phyloP scores from a whole-genome alignment of 371 early-diverging fungal species.

The Lichtheimia corymbifera region DNA sequence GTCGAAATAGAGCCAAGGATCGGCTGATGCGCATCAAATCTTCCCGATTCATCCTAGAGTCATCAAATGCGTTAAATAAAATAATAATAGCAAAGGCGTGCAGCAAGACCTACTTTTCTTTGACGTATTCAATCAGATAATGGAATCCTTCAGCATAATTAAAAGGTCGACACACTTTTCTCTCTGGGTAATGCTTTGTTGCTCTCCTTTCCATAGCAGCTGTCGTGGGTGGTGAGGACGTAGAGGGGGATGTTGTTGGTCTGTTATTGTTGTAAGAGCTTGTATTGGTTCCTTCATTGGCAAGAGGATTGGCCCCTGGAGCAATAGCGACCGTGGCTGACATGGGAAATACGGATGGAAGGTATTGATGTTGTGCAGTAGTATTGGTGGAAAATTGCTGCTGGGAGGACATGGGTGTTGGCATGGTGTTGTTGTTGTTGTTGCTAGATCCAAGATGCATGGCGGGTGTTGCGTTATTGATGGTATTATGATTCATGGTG shows the following conservation, averaged over 20 bases:
- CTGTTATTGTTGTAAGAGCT: neutral
- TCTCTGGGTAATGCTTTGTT: neutral
- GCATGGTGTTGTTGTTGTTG: too few relatives aligned
- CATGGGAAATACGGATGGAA: too few relatives aligned
- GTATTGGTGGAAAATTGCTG: too few relatives aligned
- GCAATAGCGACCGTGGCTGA: neutral
- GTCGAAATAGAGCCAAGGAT: slow-evolving; percentile 85
- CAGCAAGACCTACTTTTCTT: slow-evolving; percentile 58
- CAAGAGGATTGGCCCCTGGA: slow-evolving; percentile 1
- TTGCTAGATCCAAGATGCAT: too few relatives aligned
- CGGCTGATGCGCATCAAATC: slow-evolving; percentile 86
- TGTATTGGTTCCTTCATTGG: neutral
- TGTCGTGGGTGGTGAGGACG: neutral
- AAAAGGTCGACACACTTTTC: slow-evolving; percentile 62
- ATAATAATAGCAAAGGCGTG: too few relatives aligned
- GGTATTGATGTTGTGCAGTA: too few relatives aligned
- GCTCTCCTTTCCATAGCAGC: neutral
- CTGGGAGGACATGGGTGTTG: too few relatives aligned
- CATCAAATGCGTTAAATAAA: too few relatives aligned
- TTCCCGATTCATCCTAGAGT: slow-evolving; percentile 76
- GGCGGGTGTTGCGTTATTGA: too few relatives aligned
- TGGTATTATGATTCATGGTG: too few relatives aligned
- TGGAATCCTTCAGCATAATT: slow-evolving; percentile 91
- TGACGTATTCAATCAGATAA: slow-evolving; percentile 76
- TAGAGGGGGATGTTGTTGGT: neutral